phyloP scores from a whole-genome alignment of 352 stramenopile genomes.

The Phytopythium oedochilum region DNA sequence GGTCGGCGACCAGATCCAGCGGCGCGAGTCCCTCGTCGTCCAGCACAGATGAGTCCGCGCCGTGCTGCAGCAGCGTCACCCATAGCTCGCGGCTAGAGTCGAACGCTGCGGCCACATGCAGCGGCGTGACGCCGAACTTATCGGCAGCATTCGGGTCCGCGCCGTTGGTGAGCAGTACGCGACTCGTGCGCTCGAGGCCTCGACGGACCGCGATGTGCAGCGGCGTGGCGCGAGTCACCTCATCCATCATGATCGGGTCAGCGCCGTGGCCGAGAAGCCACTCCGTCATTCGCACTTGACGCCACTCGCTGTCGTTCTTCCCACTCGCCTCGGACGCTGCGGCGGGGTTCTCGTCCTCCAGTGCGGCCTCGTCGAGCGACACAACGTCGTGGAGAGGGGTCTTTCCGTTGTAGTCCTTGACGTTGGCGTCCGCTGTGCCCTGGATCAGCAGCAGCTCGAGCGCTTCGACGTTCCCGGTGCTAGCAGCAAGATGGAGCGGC shows the following conservation, averaged over 20 bases:
- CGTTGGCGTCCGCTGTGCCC: too few relatives aligned
- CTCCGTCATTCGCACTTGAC: neutral
- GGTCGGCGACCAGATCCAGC: neutral
- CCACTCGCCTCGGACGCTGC: too few relatives aligned
- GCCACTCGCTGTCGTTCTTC: neutral
- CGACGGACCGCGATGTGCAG: neutral
- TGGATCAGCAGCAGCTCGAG: too few relatives aligned
- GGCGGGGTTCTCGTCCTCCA: neutral
- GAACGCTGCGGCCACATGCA: neutral
- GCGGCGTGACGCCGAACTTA: constrained; percentile 3
- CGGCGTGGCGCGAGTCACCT: neutral
- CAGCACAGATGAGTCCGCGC: neutral
- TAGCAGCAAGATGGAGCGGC: constrained; percentile 1
- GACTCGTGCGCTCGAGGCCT: neutral
- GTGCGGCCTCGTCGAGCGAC: neutral
- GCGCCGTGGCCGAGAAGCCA: neutral
- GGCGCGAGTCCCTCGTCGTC: neutral
- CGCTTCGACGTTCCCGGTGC: too few relatives aligned
- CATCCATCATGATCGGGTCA: neutral
- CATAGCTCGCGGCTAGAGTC: neutral
- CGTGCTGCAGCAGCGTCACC: constrained; percentile 6
- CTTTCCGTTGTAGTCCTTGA: too few relatives aligned
- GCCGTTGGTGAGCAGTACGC: neutral
- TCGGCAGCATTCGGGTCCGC: constrained; percentile 1
- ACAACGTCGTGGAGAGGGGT: neutral